A percentile compares a stretch with the other conserved stretches of the same genome.
Evolutionary conservation across 305 asterid genomes (phyloP).

Genomic region (Rubia balearica): DNA sequence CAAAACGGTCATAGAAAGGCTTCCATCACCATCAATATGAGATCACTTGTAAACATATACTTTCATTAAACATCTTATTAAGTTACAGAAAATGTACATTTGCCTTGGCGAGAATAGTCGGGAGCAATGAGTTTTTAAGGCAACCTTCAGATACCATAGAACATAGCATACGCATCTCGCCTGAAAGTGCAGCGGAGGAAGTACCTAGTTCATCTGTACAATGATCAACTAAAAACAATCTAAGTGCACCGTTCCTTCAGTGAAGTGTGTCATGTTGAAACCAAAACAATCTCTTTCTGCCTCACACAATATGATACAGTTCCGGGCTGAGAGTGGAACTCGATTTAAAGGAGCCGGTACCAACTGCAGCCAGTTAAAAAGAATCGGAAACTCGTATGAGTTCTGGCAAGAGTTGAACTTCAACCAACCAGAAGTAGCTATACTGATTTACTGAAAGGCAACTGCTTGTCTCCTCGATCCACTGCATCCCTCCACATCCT

Average conservation of each 20-base stretch:
- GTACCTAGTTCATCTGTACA: constrained; percentile 36
- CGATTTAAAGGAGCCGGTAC: constrained; percentile 8
- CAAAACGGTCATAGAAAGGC: background rate
- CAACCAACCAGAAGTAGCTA: constrained; percentile 16
- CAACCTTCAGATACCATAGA: background rate
- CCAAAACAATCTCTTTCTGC: constrained; percentile 22
- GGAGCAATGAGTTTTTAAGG: background rate
- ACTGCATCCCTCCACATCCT: constrained; percentile 78
- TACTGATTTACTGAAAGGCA: constrained; percentile 37
- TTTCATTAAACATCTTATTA: background rate
- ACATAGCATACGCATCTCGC: background rate
- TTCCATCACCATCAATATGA: background rate
- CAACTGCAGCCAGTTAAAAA: constrained; percentile 10
- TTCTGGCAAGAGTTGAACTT: constrained; percentile 13
- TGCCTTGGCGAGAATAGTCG: background rate
- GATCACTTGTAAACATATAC: background rate
- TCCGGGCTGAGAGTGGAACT: constrained; percentile 15
- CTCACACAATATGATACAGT: constrained; percentile 21
- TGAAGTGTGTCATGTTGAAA: constrained; percentile 17
- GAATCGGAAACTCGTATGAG: constrained; percentile 15
- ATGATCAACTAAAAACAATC: constrained; percentile 20
- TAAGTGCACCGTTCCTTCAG: constrained; percentile 33
- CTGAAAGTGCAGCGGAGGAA: background rate
- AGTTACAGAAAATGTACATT: background rate
- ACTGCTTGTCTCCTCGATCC: constrained; percentile 44